Evolutionary conservation across 2,329 filamentous ascomycete species (phyloP).

Genomic region (Neoascochyta sp.): DNA sequence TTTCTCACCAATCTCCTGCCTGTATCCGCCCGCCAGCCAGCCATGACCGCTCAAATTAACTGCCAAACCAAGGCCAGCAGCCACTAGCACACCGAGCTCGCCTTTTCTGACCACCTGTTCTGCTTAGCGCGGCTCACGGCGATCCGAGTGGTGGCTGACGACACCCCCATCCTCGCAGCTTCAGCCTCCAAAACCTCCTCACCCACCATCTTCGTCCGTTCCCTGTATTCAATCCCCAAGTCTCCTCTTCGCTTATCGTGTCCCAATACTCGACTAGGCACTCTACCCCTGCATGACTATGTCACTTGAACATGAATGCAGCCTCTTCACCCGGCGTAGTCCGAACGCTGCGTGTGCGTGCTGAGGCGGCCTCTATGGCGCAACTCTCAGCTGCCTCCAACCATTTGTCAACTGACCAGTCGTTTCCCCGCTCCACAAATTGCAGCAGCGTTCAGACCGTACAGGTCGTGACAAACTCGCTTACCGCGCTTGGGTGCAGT

Average conservation of each 20-base stretch:
- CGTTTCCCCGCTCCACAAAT: too few relatives aligned
- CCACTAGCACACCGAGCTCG: constrained; percentile 1
- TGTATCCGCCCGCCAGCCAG: constrained; percentile 4
- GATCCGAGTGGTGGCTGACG: constrained; percentile 8
- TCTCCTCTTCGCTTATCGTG: constrained; percentile 1
- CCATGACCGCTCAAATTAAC: constrained; percentile 2
- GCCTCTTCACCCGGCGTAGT: constrained; percentile 7
- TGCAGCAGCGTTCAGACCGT: too few relatives aligned
- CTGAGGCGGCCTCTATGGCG: too few relatives aligned
- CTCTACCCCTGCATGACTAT: constrained; percentile 6
- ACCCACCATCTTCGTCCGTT: too few relatives aligned
- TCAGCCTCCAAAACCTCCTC: constrained; percentile 8
- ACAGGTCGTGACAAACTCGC: too few relatives aligned
- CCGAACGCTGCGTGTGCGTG: constrained; percentile 1
- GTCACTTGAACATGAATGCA: too few relatives aligned
- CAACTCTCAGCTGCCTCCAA: not conserved
- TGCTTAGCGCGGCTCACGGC: constrained; percentile 7
- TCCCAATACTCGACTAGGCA: constrained; percentile 7
- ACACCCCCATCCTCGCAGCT: too few relatives aligned
- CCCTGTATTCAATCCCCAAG: too few relatives aligned
- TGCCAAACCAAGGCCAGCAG: not conserved
- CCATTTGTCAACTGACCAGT: too few relatives aligned
- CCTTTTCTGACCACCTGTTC: constrained; percentile 9
- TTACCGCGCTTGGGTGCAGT: too few relatives aligned
- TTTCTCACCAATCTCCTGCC: constrained; percentile 7